These are phyloP conservation scores for Elasticomyces elasticus DNA, from an alignment of 495 filamentous ascomycete genomes.

Conservation along the genomic window DNA sequence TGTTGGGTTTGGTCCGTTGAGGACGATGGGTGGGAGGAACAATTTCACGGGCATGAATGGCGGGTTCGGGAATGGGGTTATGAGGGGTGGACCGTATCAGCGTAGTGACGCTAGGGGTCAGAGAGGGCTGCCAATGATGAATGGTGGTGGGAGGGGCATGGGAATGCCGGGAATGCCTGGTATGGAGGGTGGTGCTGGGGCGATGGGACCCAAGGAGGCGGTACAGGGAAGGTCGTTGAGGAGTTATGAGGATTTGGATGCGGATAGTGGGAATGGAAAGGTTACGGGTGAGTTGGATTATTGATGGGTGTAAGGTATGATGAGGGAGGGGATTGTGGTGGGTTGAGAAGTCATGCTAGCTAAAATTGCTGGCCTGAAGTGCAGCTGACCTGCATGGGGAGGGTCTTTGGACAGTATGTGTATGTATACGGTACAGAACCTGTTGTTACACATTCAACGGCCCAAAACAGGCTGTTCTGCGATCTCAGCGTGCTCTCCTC, in stretches of 20 bases:
- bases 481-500: too few species aligned
- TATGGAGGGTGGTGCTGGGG: conserved; percentile 50
- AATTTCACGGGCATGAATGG: conserved; percentile 29
- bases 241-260: conserved; percentile 95
- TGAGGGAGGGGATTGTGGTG: too few species aligned
- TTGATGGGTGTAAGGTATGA: too few species aligned
- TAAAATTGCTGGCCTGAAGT: too few species aligned
- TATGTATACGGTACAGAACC: too few species aligned
- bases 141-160: conserved; percentile 34
- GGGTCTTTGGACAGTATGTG: too few species aligned
- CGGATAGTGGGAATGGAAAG: conserved; percentile 45
- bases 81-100: conserved; percentile 43
- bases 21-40: conserved; percentile 42
- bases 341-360: too few species aligned
- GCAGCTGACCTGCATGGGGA: too few species aligned
- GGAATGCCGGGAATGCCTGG: conserved; percentile 18
- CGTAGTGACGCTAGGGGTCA: conserved; percentile 35
- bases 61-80: conserved; percentile 24
- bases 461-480: too few species aligned
- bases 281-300: conserved; percentile 55
- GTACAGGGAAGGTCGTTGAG: conserved; percentile 84
- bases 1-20: conserved; percentile 48
- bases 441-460: too few species aligned
- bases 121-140: conserved; percentile 25
- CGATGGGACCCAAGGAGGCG: conserved; percentile 71